phyloP scores from a whole-genome alignment of 768 basidiomycete species.

The Psilocybe subaeruginosa region DNA sequence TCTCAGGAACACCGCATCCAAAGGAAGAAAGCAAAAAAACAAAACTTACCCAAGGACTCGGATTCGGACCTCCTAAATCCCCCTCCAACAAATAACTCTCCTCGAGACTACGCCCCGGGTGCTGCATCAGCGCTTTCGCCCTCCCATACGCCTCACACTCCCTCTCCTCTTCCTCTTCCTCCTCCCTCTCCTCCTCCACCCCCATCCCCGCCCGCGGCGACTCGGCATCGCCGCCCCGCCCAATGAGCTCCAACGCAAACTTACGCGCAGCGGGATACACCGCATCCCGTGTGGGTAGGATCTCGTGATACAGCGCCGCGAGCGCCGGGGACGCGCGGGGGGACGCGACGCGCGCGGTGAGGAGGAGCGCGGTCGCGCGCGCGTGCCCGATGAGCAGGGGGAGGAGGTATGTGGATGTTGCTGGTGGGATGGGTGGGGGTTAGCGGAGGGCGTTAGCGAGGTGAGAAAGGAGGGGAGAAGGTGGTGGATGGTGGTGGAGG shows the following conservation, averaged over 20 bases:
- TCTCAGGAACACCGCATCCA: too few species aligned
- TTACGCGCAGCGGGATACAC: slow-evolving; percentile 56
- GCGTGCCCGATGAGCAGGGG: slow-evolving; percentile 57
- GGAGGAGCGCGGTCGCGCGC: slow-evolving; percentile 47
- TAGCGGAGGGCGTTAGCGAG: background rate
- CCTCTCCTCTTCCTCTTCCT: slow-evolving; percentile 48
- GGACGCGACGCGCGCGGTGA: slow-evolving; percentile 46
- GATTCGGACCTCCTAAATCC: slow-evolving; percentile 32
- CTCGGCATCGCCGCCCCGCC: too few species aligned
- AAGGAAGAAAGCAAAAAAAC: too few species aligned
- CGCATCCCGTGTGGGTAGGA: slow-evolving; percentile 49
- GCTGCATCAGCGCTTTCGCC: slow-evolving; percentile 52
- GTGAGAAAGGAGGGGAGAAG: background rate
- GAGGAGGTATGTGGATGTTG: slow-evolving; percentile 46
- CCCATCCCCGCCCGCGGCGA: too few species aligned
- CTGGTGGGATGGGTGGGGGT: slow-evolving; percentile 1
- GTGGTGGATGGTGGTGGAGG: background rate
- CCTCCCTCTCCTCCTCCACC: background rate
- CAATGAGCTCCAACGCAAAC: slow-evolving; percentile 53
- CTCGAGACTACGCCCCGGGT: slow-evolving; percentile 51
- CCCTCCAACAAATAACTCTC: slow-evolving; percentile 58
- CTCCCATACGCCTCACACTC: slow-evolving; percentile 45
- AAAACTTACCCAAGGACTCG: background rate
- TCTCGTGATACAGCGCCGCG: slow-evolving; percentile 45
- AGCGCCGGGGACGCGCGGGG: slow-evolving; percentile 47